These are phyloP conservation scores for Pichia sp. DNA, from an alignment of 1,139 yeast genomes.

Conservation along the genomic window DNA sequence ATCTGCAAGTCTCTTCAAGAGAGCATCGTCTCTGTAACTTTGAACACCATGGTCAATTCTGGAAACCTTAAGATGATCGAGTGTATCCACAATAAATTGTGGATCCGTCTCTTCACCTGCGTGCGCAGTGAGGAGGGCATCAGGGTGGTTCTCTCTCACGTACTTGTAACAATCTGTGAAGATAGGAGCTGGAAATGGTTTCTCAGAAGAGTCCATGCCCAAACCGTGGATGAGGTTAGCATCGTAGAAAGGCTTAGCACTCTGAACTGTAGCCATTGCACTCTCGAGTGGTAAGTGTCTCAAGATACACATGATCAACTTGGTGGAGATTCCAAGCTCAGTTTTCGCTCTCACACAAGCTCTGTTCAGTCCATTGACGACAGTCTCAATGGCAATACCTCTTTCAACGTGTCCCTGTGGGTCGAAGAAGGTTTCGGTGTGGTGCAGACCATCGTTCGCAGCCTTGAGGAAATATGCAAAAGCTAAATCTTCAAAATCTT, in stretches of 20 bases:
- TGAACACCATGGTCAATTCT: constrained; percentile 79
- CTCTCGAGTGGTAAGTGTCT: constrained; percentile 60
- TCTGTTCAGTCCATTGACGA: constrained; percentile 55
- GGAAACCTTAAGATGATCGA: constrained; percentile 51
- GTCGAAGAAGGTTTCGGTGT: constrained; percentile 64
- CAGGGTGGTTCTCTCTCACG: constrained; percentile 39
- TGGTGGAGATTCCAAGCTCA: constrained; percentile 55
- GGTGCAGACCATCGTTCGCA: constrained; percentile 47
- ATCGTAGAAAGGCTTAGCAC: constrained; percentile 43
- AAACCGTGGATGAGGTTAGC: constrained; percentile 59
- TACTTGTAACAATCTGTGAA: constrained; percentile 52
- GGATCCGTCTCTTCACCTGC: constrained; percentile 87
- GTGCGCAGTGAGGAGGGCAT: constrained; percentile 65
- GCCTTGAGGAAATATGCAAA: constrained; percentile 63
- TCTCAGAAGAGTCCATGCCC: constrained; percentile 73
- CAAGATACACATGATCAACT: constrained; percentile 70
- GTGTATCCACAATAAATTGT: constrained; percentile 47
- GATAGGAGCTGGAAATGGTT: constrained; percentile 63
- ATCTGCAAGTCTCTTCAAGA: constrained; percentile 49
- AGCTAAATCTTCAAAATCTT: constrained; percentile 72
- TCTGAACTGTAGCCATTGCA: constrained; percentile 49
- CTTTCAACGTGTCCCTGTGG: constrained; percentile 79
- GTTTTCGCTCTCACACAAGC: constrained; percentile 55
- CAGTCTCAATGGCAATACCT: constrained; percentile 50
- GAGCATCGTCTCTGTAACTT: constrained; percentile 43